Base-by-base conservation (phyloP, 805 yeast species). In the Wickerhamiella dianesei region DNA sequence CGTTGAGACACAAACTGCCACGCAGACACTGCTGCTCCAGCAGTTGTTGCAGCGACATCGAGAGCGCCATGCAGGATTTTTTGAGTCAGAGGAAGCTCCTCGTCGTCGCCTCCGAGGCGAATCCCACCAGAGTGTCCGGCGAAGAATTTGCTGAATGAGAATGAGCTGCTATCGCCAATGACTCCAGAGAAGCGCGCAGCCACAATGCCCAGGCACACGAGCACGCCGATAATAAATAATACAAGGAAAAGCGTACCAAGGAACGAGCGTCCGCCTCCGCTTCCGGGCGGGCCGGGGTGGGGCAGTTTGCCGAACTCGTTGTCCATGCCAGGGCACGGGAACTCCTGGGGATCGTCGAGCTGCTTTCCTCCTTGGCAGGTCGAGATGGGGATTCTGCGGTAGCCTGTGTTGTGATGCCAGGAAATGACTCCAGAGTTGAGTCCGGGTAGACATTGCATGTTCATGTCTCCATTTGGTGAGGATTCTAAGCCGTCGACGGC, bases 281-380 rank as follows among this genome's bases (percentile, higher is more conserved):
- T 20, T 17, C 29, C 18, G 5, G 41, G 36, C 4, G 29, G 32
- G 25, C 29, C 39, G 8, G 19, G 17, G 17, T 12, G 47, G 21
- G 44, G 18, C 44, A 2, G 42, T 12, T 64, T 61, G 47, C 69
- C 63, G 58, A 76, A 87, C 54, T 85, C 80, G 9, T 66, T 63
- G 50, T 79, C 78, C 56, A 79, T 83, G 1, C 97, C 97, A 3
- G 97, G 96, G 63, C 98, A 92, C 5, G 96, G 75, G 46, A 67
- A 71, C 2, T 82, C 70, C 17, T 67, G 71, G 62, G 78, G 74
- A 36, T 73, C 70, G 58, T 84, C 96, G 45, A 84, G 72, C 48
- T 72, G 70, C 47, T 76, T 64, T 3, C 97, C 97, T 19, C 86
- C 94, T 40, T 67, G 72, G 67, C 98, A 92, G 0, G 95, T 84